These are phyloP conservation scores for Moricandia arvensis DNA, from an alignment of 345 rosid genomes.

Conservation along the genomic window DNA sequence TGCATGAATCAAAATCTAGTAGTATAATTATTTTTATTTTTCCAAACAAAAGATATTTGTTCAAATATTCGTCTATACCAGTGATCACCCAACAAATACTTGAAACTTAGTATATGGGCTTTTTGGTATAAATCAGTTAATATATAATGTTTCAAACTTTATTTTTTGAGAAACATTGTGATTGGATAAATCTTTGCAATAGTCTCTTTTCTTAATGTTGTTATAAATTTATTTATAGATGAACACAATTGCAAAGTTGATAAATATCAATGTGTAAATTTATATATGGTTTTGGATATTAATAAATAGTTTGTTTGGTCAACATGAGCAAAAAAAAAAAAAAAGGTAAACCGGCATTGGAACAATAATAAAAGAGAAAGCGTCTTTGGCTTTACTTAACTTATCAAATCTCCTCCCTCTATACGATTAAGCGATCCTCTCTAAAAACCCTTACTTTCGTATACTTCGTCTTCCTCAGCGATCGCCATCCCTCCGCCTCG, in stretches of 20 bases:
- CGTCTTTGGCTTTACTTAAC: neutral
- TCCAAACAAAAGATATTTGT: too few relatives aligned
- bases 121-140: neutral
- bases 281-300: neutral
- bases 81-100: too few relatives aligned
- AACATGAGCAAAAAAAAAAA: neutral
- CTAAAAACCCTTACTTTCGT: conserved; percentile 49
- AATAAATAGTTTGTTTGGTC: neutral
- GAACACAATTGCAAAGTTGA: neutral
- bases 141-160: neutral
- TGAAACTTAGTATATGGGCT: too few relatives aligned
- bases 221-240: neutral
- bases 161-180: neutral
- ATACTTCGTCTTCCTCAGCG: neutral
- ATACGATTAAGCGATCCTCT: conserved; percentile 42
- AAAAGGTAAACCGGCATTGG: conserved; percentile 28
- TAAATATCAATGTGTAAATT: neutral
- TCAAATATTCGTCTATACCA: too few relatives aligned
- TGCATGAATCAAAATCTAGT: too few relatives aligned
- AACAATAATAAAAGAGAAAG: neutral
- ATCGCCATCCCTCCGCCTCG: conserved; percentile 14
- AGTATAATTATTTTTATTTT: too few relatives aligned
- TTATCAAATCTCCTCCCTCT: conserved; percentile 29
- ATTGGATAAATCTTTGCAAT: neutral
- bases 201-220: neutral